These are phyloP conservation scores for Fragilariopsis cylindrus DNA, from an alignment of 108 stramenopile species.

Conservation along the genomic window DNA sequence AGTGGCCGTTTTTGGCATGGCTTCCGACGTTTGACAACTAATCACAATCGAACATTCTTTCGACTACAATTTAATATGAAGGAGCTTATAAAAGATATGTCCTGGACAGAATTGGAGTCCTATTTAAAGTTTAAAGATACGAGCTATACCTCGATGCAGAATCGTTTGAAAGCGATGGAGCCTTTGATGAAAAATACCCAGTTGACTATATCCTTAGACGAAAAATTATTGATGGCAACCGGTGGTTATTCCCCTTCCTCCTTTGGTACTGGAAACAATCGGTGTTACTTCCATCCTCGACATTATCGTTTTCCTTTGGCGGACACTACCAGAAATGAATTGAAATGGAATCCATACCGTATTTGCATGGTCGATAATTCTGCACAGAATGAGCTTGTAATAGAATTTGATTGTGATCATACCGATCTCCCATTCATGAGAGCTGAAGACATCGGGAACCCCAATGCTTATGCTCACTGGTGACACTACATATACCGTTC, in stretches of 20 bases:
- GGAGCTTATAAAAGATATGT: conserved; percentile 13
- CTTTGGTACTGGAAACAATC: background rate
- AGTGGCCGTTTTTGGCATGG: conserved; percentile 10
- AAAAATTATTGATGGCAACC: conserved; percentile 7
- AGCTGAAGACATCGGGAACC: conserved; percentile 13
- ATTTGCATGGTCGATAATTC: background rate
- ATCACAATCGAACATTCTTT: conserved; percentile 6
- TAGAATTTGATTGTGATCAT: conserved; percentile 9
- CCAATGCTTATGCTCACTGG: conserved; percentile 14
- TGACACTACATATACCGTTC: background rate
- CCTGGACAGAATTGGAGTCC: conserved; percentile 8
- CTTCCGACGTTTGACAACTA: conserved; percentile 11
- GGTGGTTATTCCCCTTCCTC: background rate
- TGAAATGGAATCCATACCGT: conserved; percentile 4
- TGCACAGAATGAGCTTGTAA: conserved; percentile 1
- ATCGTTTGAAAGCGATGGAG: background rate
- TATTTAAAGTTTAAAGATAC: background rate
- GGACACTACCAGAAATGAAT: conserved; percentile 1
- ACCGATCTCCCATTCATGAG: conserved; percentile 14
- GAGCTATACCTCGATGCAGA: background rate
- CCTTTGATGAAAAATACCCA: conserved; percentile 12
- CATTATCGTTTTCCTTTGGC: conserved; percentile 5
- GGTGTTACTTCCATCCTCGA: background rate
- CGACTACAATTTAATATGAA: conserved; percentile 1
- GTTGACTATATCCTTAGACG: conserved; percentile 4